phyloP scores from a whole-genome alignment of 768 basidiomycete genomes.

The Tricholoma matsutake region DNA sequence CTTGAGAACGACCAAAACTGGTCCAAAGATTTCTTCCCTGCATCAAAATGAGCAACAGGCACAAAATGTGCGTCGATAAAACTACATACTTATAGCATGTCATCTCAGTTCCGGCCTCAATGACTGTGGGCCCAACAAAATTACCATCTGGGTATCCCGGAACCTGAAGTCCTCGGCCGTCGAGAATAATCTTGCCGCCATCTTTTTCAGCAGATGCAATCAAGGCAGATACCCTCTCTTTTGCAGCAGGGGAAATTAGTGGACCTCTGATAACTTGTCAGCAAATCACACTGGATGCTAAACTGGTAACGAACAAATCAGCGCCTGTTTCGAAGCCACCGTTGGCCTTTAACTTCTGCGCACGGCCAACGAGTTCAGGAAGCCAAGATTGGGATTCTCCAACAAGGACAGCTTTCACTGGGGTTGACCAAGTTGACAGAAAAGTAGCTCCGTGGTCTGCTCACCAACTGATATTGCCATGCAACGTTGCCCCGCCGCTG shows the following conservation, averaged over 20 bases:
- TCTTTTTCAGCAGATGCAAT: slow-evolving; percentile 74
- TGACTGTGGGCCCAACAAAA: slow-evolving; percentile 90
- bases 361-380: slow-evolving; percentile 80
- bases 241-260: slow-evolving; percentile 80
- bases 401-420: slow-evolving; percentile 66
- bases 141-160: slow-evolving; percentile 83
- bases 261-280: slow-evolving; percentile 50
- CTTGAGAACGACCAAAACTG: slow-evolving; percentile 74
- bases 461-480: slow-evolving; percentile 93
- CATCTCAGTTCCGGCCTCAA: slow-evolving; percentile 83
- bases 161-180: slow-evolving; percentile 72
- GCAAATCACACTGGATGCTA: not conserved
- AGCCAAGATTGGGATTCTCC: slow-evolving; percentile 80
- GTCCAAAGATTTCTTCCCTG: slow-evolving; percentile 95
- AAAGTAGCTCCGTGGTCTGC: slow-evolving; percentile 16
- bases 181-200: slow-evolving; percentile 84
- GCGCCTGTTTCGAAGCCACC: slow-evolving; percentile 88
- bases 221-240: slow-evolving; percentile 68
- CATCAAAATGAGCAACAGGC: not conserved
- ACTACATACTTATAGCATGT: slow-evolving; percentile 74
- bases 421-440: slow-evolving; percentile 1
- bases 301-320: slow-evolving; percentile 57
- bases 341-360: slow-evolving; percentile 74
- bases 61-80: slow-evolving; percentile 1
- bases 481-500: slow-evolving; percentile 94